Evolutionary conservation across 768 basidiomycete genomes (phyloP).

Genomic region (Clitopilus hobsonii): DNA sequence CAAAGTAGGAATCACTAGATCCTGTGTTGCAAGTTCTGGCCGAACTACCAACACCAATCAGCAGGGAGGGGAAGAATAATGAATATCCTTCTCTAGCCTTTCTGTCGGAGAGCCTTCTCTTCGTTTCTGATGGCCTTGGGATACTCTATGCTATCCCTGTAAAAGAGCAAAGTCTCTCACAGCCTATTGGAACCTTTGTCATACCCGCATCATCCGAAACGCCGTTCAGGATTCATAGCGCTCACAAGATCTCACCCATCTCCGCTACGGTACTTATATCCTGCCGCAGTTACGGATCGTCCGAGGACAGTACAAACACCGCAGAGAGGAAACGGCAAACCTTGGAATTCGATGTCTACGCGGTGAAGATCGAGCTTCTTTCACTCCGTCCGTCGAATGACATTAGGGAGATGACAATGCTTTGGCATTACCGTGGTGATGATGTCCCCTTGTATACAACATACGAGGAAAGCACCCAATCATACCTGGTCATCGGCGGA

Average conservation of each 20-base stretch:
- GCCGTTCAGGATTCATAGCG: constrained; percentile 27
- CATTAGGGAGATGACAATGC: constrained; percentile 38
- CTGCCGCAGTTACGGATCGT: constrained; percentile 40
- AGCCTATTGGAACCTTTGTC: constrained; percentile 49
- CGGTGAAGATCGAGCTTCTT: constrained; percentile 45
- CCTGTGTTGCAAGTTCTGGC: constrained; percentile 55
- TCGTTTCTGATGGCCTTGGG: constrained; percentile 73
- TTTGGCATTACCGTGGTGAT: constrained; percentile 69
- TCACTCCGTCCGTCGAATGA: constrained; percentile 23
- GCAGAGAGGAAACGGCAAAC: constrained; percentile 21
- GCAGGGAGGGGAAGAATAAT: constrained; percentile 38
- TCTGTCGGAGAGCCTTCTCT: constrained; percentile 39
- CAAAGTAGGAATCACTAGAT: constrained; percentile 43
- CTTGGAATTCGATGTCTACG: constrained; percentile 64
- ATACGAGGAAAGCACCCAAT: constrained; percentile 38
- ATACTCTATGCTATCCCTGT: constrained; percentile 55
- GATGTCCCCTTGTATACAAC: constrained; percentile 62
- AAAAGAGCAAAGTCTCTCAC: constrained; percentile 29
- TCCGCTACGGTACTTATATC: constrained; percentile 50
- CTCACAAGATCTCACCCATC: constrained; percentile 31
- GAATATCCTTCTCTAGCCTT: constrained; percentile 78
- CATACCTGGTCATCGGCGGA: constrained; percentile 56
- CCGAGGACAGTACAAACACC: constrained; percentile 9
- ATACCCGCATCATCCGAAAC: constrained; percentile 34
- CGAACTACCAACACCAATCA: constrained; percentile 54